phyloP scores from a whole-genome alignment of 228 moss, liverwort and hornwort genomes.

The Sphagnum magellanicum region DNA sequence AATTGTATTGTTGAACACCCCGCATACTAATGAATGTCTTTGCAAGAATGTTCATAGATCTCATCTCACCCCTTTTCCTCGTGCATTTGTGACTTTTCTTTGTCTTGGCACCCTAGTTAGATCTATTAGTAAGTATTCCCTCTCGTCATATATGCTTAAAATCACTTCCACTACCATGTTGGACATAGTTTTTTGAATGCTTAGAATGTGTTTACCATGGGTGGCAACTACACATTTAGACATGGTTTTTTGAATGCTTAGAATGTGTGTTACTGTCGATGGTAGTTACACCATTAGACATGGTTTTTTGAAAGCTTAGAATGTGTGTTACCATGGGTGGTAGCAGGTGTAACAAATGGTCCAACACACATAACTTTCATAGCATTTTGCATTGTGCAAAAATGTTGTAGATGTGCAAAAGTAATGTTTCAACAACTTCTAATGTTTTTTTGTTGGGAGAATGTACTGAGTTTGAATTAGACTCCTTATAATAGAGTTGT shows the following conservation, averaged over 20 bases:
- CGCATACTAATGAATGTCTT: too few species aligned
- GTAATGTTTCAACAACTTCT: slow-evolving; percentile 21
- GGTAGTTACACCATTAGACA: slow-evolving; percentile 19
- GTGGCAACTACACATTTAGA: slow-evolving; percentile 15
- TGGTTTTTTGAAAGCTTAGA: slow-evolving; percentile 1
- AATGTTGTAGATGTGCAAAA: slow-evolving; percentile 99
- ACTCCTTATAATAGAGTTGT: too few species aligned
- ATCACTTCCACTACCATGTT: neutral
- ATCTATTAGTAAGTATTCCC: slow-evolving; percentile 78
- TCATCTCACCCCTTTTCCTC: slow-evolving; percentile 92
- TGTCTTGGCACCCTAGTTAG: slow-evolving; percentile 95
- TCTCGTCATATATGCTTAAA: neutral
- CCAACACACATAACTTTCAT: slow-evolving; percentile 96
- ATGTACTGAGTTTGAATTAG: neutral
- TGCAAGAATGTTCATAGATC: slow-evolving; percentile 99
- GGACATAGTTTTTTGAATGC: neutral
- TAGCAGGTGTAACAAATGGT: slow-evolving; percentile 98
- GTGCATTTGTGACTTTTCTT: slow-evolving; percentile 77
- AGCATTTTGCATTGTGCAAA: slow-evolving; percentile 83
- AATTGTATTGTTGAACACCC: neutral
- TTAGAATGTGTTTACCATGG: neutral
- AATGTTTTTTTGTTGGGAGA: neutral
- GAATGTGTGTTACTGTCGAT: neutral
- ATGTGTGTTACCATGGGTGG: neutral
- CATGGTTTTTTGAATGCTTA: slow-evolving; percentile 1